A percentile compares a stretch with the other conserved stretches of the same genome.
Conservation (phyloP, 163 green algal species). For the Volvox carteri region DNA sequence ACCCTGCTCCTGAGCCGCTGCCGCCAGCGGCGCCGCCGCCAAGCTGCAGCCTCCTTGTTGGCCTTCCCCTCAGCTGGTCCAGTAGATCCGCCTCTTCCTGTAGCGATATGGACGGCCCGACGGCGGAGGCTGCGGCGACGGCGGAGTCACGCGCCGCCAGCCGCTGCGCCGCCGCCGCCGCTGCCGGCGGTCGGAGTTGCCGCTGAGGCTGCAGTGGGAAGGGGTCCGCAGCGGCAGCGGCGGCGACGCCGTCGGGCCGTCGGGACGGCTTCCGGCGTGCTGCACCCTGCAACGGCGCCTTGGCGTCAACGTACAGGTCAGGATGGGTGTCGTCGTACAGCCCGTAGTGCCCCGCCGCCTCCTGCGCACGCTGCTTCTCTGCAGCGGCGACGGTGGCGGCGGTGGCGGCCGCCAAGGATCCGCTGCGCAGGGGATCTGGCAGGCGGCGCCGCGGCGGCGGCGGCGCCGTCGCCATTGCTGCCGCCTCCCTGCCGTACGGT, state of each 20-base stretch:
- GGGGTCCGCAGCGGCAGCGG: not conserved
- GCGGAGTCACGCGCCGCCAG: not conserved
- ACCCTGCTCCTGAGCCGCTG: not conserved
- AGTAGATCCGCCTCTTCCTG: constrained; percentile 39
- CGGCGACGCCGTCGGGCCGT: not conserved
- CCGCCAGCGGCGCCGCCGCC: not conserved
- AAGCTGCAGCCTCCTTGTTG: not conserved
- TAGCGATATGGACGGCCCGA: not conserved
- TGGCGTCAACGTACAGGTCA: constrained; percentile 11
- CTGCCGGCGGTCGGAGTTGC: not conserved
- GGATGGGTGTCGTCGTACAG: constrained; percentile 25
- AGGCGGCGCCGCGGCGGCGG: not conserved
- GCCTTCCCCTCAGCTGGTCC: constrained; percentile 19
- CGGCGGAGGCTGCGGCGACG: not conserved
- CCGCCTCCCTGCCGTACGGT: constrained; percentile 10
- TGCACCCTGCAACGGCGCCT: not conserved
- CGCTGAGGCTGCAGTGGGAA: not conserved
- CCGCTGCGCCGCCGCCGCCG: not conserved
- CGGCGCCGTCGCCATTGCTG: not conserved
- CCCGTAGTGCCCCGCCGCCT: constrained; percentile 22
- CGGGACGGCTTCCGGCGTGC: not conserved
- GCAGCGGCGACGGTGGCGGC: not conserved
- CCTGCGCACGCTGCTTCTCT: constrained; percentile 5
- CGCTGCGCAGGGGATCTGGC: not conserved
- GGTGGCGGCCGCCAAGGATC: not conserved